These are phyloP conservation scores for Tylopilus intermedius DNA, from an alignment of 768 basidiomycete species.

Conservation along the genomic window DNA sequence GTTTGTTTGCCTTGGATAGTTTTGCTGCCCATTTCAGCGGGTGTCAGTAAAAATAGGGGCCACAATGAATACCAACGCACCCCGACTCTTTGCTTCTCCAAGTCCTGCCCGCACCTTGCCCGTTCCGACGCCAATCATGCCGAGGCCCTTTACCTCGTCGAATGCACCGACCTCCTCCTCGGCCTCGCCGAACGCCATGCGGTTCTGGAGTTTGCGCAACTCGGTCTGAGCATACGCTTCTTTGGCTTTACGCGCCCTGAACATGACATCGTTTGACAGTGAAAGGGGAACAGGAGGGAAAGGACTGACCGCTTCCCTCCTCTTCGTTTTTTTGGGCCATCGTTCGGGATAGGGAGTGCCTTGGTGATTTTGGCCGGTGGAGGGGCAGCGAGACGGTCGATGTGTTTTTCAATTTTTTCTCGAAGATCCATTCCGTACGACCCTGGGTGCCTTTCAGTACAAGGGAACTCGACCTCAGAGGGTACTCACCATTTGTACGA, in stretches of 20 bases:
- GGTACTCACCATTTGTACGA: conserved; percentile 66
- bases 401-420: conserved; percentile 88
- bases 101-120: conserved; percentile 87
- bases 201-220: conserved; percentile 92
- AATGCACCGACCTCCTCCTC: conserved; percentile 96
- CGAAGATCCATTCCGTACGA: conserved; percentile 76
- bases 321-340: conserved; percentile 91
- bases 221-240: conserved; percentile 98
- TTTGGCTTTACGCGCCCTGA: conserved; percentile 93
- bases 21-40: conserved; percentile 57
- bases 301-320: conserved; percentile 82
- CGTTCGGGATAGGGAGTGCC: conserved; percentile 89
- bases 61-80: conserved; percentile 40
- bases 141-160: conserved; percentile 95
- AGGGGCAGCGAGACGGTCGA: conserved; percentile 88
- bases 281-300: neutral
- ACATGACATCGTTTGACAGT: neutral
- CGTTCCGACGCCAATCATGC: conserved; percentile 87
- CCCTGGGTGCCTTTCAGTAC: conserved; percentile 35
- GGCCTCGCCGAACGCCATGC: conserved; percentile 91
- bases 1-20: conserved; percentile 89
- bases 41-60: neutral
- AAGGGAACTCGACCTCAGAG: neutral
- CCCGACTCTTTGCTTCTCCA: conserved; percentile 88
- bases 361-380: conserved; percentile 92